These are phyloP conservation scores for Euphorbia schlechtendalii DNA, from an alignment of 441 rosid species.

Conservation along the genomic window DNA sequence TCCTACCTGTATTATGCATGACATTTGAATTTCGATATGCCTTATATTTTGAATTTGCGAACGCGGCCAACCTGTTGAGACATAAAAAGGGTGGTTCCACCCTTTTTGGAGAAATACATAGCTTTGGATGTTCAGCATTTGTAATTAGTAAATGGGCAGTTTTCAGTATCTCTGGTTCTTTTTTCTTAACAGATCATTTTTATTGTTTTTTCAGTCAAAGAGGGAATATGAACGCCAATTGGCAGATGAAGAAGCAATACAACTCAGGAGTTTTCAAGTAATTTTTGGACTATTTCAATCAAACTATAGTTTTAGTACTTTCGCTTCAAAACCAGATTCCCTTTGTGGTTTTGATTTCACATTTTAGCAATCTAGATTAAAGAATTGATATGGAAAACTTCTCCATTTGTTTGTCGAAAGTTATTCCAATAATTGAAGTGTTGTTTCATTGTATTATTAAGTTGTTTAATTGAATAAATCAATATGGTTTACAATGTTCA, in stretches of 20 bases:
- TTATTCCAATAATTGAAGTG: not conserved
- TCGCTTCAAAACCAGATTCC: not conserved
- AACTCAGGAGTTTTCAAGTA: slow-evolving; percentile 85
- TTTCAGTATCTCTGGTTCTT: not conserved
- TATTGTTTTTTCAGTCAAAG: slow-evolving; percentile 49
- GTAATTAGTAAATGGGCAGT: not conserved
- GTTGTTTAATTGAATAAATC: slow-evolving; percentile 2
- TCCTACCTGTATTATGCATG: not conserved
- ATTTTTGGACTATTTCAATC: slow-evolving; percentile 12
- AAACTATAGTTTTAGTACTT: not conserved
- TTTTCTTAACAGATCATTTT: not conserved
- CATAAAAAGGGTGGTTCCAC: not conserved
- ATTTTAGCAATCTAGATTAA: not conserved
- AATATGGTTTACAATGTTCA: not conserved
- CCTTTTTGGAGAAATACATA: not conserved
- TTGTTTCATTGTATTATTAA: not conserved
- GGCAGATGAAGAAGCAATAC: slow-evolving; percentile 67
- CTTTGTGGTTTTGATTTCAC: not conserved
- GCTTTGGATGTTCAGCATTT: not conserved
- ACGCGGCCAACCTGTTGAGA: not conserved
- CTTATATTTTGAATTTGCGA: not conserved
- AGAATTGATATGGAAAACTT: not conserved
- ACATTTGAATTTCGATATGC: not conserved
- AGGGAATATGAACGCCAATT: slow-evolving; percentile 64
- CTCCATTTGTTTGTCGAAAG: not conserved